These are phyloP conservation scores for Kodamaea anthophila DNA, from an alignment of 1,139 yeast genomes.

Conservation along the genomic window DNA sequence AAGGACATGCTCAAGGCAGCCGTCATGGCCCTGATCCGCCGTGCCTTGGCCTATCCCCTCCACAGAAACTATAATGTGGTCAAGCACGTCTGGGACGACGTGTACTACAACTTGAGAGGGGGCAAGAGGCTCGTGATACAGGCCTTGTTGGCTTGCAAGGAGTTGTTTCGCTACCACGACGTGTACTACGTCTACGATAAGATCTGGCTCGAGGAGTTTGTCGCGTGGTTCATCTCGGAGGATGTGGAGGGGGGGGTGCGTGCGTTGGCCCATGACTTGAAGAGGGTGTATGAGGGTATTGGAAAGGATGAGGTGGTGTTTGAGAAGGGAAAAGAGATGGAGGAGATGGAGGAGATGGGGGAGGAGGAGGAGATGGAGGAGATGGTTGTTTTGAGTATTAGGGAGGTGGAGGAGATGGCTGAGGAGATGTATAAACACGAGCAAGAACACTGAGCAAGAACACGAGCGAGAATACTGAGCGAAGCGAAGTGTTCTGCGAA, in stretches of 20 bases:
- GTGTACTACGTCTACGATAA: slow-evolving; percentile 83
- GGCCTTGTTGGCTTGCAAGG: slow-evolving; percentile 54
- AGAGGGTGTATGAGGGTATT: slow-evolving; percentile 22
- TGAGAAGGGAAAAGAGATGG: slow-evolving; percentile 26
- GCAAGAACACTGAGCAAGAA: slow-evolving; percentile 7
- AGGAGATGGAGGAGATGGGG: slow-evolving; percentile 15
- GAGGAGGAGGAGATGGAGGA: slow-evolving; percentile 22
- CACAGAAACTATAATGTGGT: slow-evolving; percentile 65
- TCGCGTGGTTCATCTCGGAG: slow-evolving; percentile 69
- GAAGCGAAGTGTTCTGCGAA: neutral
- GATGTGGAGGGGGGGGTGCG: slow-evolving; percentile 47
- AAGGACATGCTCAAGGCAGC: slow-evolving; percentile 40
- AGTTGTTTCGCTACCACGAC: slow-evolving; percentile 78
- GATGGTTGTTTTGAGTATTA: slow-evolving; percentile 32
- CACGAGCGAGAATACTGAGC: too few relatives aligned
- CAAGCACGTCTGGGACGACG: slow-evolving; percentile 69
- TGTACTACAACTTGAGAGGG: slow-evolving; percentile 53
- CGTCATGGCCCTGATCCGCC: slow-evolving; percentile 55
- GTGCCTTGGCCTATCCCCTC: slow-evolving; percentile 76
- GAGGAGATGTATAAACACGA: slow-evolving; percentile 38
- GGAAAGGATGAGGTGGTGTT: slow-evolving; percentile 29
- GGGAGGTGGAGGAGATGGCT: slow-evolving; percentile 52
- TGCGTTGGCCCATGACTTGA: slow-evolving; percentile 62
- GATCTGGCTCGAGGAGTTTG: slow-evolving; percentile 72
- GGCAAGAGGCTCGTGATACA: slow-evolving; percentile 66